Percentiles rank a stretch among this genome's conserved stretches.
These are phyloP conservation scores for Teunomyces panamensis DNA, from an alignment of 805 yeast species.

Conservation along the genomic window DNA sequence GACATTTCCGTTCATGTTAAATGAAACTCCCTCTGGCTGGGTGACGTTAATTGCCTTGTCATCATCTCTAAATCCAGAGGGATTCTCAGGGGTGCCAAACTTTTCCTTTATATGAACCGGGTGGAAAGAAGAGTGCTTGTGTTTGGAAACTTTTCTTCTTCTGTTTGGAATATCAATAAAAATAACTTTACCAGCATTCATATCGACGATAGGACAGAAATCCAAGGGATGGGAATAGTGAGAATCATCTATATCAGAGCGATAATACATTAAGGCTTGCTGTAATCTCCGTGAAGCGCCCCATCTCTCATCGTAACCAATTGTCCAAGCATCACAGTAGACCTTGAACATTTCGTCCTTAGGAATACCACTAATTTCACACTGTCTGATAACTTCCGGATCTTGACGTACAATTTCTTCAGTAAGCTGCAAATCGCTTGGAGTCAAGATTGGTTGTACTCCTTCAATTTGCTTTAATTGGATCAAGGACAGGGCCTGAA, in stretches of 20 bases:
- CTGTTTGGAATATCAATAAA: slow-evolving; percentile 73
- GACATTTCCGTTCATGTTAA: slow-evolving; percentile 63
- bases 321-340: slow-evolving; percentile 68
- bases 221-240: slow-evolving; percentile 75
- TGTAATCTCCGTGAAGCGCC: slow-evolving; percentile 72
- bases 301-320: slow-evolving; percentile 75
- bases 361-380: slow-evolving; percentile 67
- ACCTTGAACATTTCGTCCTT: slow-evolving; percentile 56
- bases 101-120: slow-evolving; percentile 61
- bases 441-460: slow-evolving; percentile 73
- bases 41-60: slow-evolving; percentile 66
- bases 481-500: slow-evolving; percentile 46
- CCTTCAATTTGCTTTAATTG: slow-evolving; percentile 51
- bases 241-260: slow-evolving; percentile 73
- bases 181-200: slow-evolving; percentile 64
- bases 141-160: slow-evolving; percentile 68
- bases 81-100: slow-evolving; percentile 48
- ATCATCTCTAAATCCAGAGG: slow-evolving; percentile 55
- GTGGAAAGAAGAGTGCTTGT: slow-evolving; percentile 68
- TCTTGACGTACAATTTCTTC: slow-evolving; percentile 68
- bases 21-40: slow-evolving; percentile 83
- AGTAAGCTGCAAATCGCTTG: slow-evolving; percentile 59
- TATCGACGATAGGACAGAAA: slow-evolving; percentile 79
- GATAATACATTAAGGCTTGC: slow-evolving; percentile 78
- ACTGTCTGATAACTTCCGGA: slow-evolving; percentile 69